A percentile compares a stretch with the other conserved stretches of the same genome.
These are phyloP conservation scores for Ceratocystiopsis minuta DNA, from an alignment of 2,329 filamentous ascomycete species.

Conservation along the genomic window DNA sequence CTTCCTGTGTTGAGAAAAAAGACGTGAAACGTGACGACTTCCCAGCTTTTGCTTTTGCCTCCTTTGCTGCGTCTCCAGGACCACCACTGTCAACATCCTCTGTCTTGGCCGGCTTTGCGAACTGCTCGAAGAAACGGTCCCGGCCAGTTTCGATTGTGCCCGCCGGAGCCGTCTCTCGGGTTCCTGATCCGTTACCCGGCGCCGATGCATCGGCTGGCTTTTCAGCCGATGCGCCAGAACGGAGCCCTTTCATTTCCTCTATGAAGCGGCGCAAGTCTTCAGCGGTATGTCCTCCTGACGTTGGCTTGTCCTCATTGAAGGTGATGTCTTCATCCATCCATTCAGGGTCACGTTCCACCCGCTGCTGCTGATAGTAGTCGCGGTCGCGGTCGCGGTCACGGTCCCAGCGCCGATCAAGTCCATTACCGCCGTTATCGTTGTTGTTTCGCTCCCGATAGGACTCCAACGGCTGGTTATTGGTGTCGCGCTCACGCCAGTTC, in stretches of 20 bases:
- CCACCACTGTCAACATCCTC: constrained; percentile 25
- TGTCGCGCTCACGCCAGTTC: constrained; percentile 41
- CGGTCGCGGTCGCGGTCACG: constrained; percentile 36
- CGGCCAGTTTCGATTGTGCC: constrained; percentile 35
- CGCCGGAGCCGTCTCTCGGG: no score
- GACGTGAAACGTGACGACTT: constrained; percentile 49
- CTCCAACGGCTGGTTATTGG: constrained; percentile 19
- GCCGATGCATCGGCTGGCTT: no score
- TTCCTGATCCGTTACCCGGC: no score
- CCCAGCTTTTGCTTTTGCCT: constrained; percentile 27
- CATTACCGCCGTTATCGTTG: constrained; percentile 34
- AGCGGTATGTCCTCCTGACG: constrained; percentile 42
- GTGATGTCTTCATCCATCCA: constrained; percentile 52
- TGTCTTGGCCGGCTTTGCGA: constrained; percentile 20
- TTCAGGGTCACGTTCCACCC: constrained; percentile 66
- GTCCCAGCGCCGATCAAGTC: constrained; percentile 18
- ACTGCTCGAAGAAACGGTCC: constrained; percentile 54
- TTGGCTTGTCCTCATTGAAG: constrained; percentile 2
- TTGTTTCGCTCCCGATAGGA: constrained; percentile 23
- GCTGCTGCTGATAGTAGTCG: constrained; percentile 14
- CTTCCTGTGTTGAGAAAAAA: constrained; percentile 49
- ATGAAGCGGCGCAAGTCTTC: constrained; percentile 94
- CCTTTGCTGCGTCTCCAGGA: constrained; percentile 20
- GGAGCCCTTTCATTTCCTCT: constrained; percentile 60
- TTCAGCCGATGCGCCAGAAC: no score